phyloP scores from a whole-genome alignment of 2,329 filamentous ascomycete species.

The Clathrospora elynae region DNA sequence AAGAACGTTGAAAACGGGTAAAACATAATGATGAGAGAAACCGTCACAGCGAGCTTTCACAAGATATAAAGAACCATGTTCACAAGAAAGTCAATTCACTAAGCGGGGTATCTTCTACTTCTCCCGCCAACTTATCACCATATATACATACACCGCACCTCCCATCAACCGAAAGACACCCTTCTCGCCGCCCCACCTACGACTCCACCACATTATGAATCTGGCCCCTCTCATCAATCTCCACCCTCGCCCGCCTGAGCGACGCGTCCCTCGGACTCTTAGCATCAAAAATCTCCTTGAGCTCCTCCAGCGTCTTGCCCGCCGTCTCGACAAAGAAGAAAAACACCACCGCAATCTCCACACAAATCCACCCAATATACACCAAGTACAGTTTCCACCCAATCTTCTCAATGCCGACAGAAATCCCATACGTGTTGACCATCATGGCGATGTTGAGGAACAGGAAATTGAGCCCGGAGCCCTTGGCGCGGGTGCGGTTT shows the following conservation, averaged over 20 bases:
- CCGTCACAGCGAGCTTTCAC: too few relatives aligned
- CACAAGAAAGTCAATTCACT: too few relatives aligned
- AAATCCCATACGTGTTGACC: constrained; percentile 43
- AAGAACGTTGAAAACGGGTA: too few relatives aligned
- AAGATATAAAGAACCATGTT: too few relatives aligned
- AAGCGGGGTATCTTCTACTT: too few relatives aligned
- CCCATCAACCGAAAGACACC: too few relatives aligned
- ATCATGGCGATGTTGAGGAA: constrained; percentile 44
- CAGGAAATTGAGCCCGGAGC: constrained; percentile 41
- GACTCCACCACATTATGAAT: constrained; percentile 29
- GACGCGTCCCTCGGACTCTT: constrained; percentile 35
- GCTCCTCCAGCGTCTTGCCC: constrained; percentile 42
- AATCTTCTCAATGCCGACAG: constrained; percentile 41
- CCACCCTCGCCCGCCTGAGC: constrained; percentile 32
- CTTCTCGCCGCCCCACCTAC: too few relatives aligned
- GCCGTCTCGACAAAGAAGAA: constrained; percentile 45
- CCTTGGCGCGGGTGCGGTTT: constrained; percentile 49
- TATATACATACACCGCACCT: too few relatives aligned
- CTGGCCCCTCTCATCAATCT: constrained; percentile 30
- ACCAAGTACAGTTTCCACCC: constrained; percentile 42
- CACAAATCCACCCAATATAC: constrained; percentile 41
- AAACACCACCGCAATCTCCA: constrained; percentile 37
- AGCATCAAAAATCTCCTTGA: constrained; percentile 42
- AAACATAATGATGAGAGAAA: too few relatives aligned
- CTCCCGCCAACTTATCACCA: too few relatives aligned